Evolutionary conservation across 108 stramenopile species (phyloP), one percentile per base, ranked within the genome.

Genomic region (Nitzschia putrida): DNA sequence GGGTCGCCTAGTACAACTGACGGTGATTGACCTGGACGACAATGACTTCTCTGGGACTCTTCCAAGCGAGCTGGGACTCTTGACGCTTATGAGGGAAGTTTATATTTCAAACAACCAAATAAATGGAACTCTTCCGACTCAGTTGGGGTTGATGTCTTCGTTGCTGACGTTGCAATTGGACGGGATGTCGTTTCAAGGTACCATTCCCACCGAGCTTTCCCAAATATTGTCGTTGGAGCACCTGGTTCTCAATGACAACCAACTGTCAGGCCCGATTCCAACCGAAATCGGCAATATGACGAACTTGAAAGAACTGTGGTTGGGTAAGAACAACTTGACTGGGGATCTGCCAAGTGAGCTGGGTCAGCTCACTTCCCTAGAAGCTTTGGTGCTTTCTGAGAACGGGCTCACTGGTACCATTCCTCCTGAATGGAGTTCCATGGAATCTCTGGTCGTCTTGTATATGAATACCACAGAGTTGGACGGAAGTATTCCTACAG

Each of bases 351-450:
- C 72, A 10, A 41, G 50, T 3, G n/a, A 38, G 20, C 39, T 71
- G 11, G 13, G 42, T 11, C 55, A 72, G 16, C 13, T 72, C 14
- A 41, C 52, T 20, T 12, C 61, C 42, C 52, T 72, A 68, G 57
- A 44, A 54, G 39, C 59, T 39, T 56, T 81, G 41, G 38, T 63
- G 14, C 50, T 81, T 14, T 47, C 65, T 12, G 57, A 68, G 9
- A 87, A 87, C 68, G 12, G 9, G 13, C 51, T 86, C 10, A 59
- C 39, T 3, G 88, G 88, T 41, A 59, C 39, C 34, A 57, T 89
- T 20, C 76, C 85, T 5, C 22, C 58, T 37, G 66, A 71, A 44
- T 50, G 86, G 34, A 66, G 69, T n/a, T 37, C 66, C 22, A 29
- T 65, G n/a, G 43, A 45, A 3, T 47, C 61, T 39, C 54, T 72